phyloP scores from a whole-genome alignment of 129 eudicot genomes.

The Tagetes patula region DNA sequence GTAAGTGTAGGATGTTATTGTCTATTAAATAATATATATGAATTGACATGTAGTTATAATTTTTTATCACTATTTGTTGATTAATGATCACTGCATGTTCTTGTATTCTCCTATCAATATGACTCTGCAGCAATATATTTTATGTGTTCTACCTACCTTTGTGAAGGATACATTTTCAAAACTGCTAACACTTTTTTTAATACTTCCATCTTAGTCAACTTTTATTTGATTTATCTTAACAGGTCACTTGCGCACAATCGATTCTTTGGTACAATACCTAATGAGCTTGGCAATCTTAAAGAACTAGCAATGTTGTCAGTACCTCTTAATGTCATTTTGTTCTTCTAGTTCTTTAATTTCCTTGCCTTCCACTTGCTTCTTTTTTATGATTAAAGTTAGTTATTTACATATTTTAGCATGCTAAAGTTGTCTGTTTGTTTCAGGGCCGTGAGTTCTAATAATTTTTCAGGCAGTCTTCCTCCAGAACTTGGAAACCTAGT shows the following conservation, averaged over 20 bases:
- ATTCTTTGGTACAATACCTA: slow-evolving; percentile 50
- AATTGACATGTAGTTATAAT: neutral
- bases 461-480: slow-evolving; percentile 72
- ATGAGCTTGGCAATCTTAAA: slow-evolving; percentile 54
- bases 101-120: neutral
- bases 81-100: neutral
- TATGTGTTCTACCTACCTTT: neutral
- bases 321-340: neutral
- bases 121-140: neutral
- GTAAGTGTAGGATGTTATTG: slow-evolving; percentile 35
- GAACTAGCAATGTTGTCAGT: slow-evolving; percentile 53
- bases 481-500: slow-evolving; percentile 60
- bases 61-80: too few relatives aligned
- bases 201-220: slow-evolving; percentile 19
- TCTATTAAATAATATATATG: neutral
- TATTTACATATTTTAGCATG: neutral
- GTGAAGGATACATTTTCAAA: neutral
- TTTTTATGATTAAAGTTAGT: slow-evolving; percentile 1
- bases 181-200: neutral
- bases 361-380: slow-evolving; percentile 4
- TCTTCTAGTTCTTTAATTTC: neutral
- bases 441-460: slow-evolving; percentile 60
- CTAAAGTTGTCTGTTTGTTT: slow-evolving; percentile 21
- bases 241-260: slow-evolving; percentile 53
- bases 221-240: slow-evolving; percentile 20